Evolutionary conservation across 1,284 basidiomycete species (phyloP).

Genomic region (Anthracocystis walkeri): DNA sequence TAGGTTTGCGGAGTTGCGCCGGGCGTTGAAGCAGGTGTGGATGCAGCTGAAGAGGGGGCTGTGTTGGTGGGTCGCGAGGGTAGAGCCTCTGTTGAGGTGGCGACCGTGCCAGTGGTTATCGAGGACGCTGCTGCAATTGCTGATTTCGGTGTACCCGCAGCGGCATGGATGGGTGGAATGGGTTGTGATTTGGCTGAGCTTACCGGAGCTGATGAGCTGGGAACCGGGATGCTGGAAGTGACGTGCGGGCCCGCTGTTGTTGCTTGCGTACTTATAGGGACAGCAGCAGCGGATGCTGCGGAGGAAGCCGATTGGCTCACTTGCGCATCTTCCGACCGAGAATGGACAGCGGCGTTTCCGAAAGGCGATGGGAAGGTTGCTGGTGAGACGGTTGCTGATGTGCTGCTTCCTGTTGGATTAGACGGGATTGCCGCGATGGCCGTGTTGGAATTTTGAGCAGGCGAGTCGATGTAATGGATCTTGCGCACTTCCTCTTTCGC

Average conservation of each 20-base stretch:
- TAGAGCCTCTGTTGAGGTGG: not conserved
- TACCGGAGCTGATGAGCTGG: not conserved
- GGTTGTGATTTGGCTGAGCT: not conserved
- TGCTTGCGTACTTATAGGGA: not conserved
- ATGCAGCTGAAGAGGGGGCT: conserved; percentile 29
- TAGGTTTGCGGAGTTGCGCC: conserved; percentile 30
- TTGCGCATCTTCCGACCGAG: not conserved
- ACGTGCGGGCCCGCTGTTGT: not conserved
- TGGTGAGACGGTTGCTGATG: not conserved
- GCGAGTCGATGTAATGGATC: conserved; percentile 49
- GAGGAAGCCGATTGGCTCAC: not conserved
- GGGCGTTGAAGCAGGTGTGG: conserved; percentile 35
- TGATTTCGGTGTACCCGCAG: not conserved
- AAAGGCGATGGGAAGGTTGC: not conserved
- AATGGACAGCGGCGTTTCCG: not conserved
- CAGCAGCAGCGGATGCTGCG: not conserved
- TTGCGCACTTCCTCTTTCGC: conserved; percentile 25
- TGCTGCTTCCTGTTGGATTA: not conserved
- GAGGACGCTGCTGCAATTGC: not conserved
- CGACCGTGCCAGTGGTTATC: not conserved
- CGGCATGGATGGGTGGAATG: not conserved
- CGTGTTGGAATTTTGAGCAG: conserved; percentile 3
- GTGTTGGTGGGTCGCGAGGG: conserved; percentile 3
- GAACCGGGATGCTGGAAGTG: not conserved
- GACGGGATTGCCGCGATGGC: not conserved